Percentiles rank a stretch among this genome's conserved stretches.
Evolutionary conservation across 345 rosid genomes (phyloP).

Genomic region (Aquilaria malaccensis): DNA sequence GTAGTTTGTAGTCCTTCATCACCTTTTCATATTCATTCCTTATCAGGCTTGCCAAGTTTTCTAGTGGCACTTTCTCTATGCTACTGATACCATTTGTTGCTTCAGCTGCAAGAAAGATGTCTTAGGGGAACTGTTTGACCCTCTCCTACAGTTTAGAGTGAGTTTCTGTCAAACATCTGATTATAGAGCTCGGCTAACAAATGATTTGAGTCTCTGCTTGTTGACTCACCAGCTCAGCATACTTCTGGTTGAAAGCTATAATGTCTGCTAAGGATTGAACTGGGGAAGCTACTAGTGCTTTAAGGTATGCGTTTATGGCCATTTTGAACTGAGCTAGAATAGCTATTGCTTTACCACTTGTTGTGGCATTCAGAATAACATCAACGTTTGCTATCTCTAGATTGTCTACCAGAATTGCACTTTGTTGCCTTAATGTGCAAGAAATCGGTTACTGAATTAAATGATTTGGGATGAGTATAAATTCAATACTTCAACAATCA

Average conservation of each 20-base stretch:
- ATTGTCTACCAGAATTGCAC: slow-evolving; percentile 42
- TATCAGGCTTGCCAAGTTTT: slow-evolving; percentile 21
- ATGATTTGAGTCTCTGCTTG: neutral
- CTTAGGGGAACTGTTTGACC: slow-evolving; percentile 42
- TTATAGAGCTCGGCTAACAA: neutral
- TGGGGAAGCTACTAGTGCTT: slow-evolving; percentile 35
- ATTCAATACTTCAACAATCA: neutral
- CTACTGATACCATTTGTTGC: slow-evolving; percentile 31
- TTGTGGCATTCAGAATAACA: slow-evolving; percentile 7
- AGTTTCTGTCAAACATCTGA: neutral
- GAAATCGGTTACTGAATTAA: neutral
- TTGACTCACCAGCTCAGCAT: slow-evolving; percentile 31
- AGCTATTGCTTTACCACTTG: slow-evolving; percentile 33
- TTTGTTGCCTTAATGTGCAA: slow-evolving; percentile 29
- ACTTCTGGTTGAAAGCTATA: slow-evolving; percentile 43
- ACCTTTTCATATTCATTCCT: slow-evolving; percentile 46
- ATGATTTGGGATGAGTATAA: neutral
- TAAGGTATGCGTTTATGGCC: slow-evolving; percentile 40
- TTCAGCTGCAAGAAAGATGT: slow-evolving; percentile 30
- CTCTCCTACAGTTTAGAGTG: slow-evolving; percentile 34
- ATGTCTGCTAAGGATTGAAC: slow-evolving; percentile 54
- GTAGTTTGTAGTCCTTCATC: slow-evolving; percentile 33
- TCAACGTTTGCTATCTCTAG: slow-evolving; percentile 32
- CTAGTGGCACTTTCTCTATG: slow-evolving; percentile 22
- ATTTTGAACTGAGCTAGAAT: slow-evolving; percentile 50